These are phyloP conservation scores for Trichoderma breve DNA, from an alignment of 2,329 filamentous ascomycete species.

Conservation along the genomic window DNA sequence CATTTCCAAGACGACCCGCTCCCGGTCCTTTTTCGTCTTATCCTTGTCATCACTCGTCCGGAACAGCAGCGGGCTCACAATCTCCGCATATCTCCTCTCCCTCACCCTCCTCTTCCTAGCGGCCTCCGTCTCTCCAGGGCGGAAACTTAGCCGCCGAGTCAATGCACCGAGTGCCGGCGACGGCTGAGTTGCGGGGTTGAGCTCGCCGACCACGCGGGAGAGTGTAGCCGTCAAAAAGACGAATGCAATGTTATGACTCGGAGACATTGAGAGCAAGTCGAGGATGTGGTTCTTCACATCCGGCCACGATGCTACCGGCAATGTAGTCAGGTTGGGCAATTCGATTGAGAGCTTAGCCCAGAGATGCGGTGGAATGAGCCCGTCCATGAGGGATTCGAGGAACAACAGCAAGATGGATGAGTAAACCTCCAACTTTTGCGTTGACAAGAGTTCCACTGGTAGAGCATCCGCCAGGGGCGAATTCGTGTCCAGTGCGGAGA, in stretches of 20 bases:
- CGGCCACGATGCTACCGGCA: slow-evolving; percentile 31
- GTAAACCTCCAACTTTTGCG: slow-evolving; percentile 72
- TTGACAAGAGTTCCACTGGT: slow-evolving; percentile 58
- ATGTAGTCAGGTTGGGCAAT: slow-evolving; percentile 41
- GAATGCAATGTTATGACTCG: slow-evolving; percentile 84
- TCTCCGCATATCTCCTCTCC: slow-evolving; percentile 60
- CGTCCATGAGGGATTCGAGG: slow-evolving; percentile 71
- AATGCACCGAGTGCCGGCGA: slow-evolving; percentile 31
- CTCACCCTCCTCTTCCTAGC: slow-evolving; percentile 52
- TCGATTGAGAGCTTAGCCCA: slow-evolving; percentile 68
- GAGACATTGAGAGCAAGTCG: slow-evolving; percentile 68
- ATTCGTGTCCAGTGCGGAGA: slow-evolving; percentile 74
- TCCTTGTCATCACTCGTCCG: slow-evolving; percentile 53
- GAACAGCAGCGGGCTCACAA: slow-evolving; percentile 65
- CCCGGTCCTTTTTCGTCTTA: slow-evolving; percentile 60
- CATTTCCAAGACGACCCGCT: slow-evolving; percentile 65
- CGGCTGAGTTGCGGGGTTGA: slow-evolving; percentile 41
- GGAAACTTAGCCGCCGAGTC: slow-evolving; percentile 48
- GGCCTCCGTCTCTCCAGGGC: slow-evolving; percentile 35
- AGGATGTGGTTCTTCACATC: slow-evolving; percentile 58
- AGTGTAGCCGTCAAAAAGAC: slow-evolving; percentile 83
- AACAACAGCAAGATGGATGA: slow-evolving; percentile 72
- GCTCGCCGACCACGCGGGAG: slow-evolving; percentile 49
- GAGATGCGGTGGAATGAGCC: slow-evolving; percentile 67
- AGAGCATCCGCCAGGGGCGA: slow-evolving; percentile 60